These are phyloP conservation scores for Hypomyces rosellus DNA, from an alignment of 2,329 filamentous ascomycete species.

Conservation along the genomic window DNA sequence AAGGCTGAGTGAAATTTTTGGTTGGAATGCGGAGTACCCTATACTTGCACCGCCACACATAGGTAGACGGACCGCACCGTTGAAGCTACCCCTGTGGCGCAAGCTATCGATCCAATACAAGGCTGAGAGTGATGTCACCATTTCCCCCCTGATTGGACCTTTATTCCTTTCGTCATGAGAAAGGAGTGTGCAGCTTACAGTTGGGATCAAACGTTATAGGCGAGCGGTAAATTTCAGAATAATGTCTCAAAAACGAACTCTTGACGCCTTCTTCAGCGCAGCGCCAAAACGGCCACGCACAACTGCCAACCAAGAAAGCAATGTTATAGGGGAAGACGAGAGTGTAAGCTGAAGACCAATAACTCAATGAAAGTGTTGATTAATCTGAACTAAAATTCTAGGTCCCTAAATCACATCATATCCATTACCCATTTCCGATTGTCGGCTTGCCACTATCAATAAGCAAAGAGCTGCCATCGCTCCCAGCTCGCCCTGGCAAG, in stretches of 20 bases:
- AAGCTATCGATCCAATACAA: slow-evolving; percentile 1
- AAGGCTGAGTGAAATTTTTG: slow-evolving; percentile 25
- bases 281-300: slow-evolving; percentile 20
- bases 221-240: neutral
- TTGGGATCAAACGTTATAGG: no score
- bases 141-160: no score
- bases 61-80: neutral
- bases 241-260: slow-evolving; percentile 41
- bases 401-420: slow-evolving; percentile 32
- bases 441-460: slow-evolving; percentile 34
- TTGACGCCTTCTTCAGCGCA: slow-evolving; percentile 60
- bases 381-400: slow-evolving; percentile 6
- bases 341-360: neutral
- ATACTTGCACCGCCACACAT: slow-evolving; percentile 19
- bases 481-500: slow-evolving; percentile 47
- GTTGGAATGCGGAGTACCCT: slow-evolving; percentile 20
- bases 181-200: no score
- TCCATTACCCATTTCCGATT: slow-evolving; percentile 47
- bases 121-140: slow-evolving; percentile 18
- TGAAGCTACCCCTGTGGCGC: slow-evolving; percentile 7
- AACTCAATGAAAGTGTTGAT: neutral
- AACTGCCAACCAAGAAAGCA: neutral
- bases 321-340: slow-evolving; percentile 5
- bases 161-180: no score
- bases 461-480: slow-evolving; percentile 31